These are phyloP conservation scores for Phaeosphaeria sp. DNA, from an alignment of 2,329 filamentous ascomycete genomes.

Conservation along the genomic window DNA sequence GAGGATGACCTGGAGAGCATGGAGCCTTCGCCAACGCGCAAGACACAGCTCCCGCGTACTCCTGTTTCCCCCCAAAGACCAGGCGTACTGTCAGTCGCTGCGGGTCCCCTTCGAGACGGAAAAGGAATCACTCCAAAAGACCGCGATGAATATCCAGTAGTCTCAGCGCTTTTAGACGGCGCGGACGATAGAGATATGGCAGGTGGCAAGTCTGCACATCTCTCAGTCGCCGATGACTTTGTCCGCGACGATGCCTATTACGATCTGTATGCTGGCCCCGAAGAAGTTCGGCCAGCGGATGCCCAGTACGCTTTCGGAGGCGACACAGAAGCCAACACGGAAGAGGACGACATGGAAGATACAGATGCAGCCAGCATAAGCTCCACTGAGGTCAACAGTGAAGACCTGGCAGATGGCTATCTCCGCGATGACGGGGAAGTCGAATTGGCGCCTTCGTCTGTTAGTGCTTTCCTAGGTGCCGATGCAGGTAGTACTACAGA, in stretches of 20 bases:
- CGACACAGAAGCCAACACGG: constrained; percentile 39
- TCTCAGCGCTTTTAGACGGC: not conserved
- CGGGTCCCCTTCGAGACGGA: not conserved
- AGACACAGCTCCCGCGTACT: constrained; percentile 30
- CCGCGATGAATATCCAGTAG: not conserved
- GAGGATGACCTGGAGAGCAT: constrained; percentile 24
- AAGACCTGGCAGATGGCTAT: constrained; percentile 9
- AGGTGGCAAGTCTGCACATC: not conserved
- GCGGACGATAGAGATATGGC: not conserved
- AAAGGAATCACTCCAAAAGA: not conserved
- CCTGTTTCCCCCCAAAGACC: constrained; percentile 32
- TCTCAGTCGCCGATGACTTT: constrained; percentile 9
- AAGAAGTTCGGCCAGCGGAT: constrained; percentile 63
- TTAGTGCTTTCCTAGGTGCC: not conserved
- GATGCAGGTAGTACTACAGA: constrained; percentile 2
- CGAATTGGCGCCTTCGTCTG: not conserved
- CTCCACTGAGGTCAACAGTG: constrained; percentile 12
- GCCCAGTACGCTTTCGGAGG: constrained; percentile 53
- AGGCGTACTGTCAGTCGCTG: constrained; percentile 8
- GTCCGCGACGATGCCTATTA: constrained; percentile 27
- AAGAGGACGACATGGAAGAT: constrained; percentile 15
- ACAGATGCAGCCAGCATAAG: constrained; percentile 11
- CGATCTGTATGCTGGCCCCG: constrained; percentile 32
- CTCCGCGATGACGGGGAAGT: not conserved
- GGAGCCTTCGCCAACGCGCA: constrained; percentile 31